Conservation (phyloP, 2,329 filamentous ascomycete genomes). For the Ceratocystis cubensis region DNA sequence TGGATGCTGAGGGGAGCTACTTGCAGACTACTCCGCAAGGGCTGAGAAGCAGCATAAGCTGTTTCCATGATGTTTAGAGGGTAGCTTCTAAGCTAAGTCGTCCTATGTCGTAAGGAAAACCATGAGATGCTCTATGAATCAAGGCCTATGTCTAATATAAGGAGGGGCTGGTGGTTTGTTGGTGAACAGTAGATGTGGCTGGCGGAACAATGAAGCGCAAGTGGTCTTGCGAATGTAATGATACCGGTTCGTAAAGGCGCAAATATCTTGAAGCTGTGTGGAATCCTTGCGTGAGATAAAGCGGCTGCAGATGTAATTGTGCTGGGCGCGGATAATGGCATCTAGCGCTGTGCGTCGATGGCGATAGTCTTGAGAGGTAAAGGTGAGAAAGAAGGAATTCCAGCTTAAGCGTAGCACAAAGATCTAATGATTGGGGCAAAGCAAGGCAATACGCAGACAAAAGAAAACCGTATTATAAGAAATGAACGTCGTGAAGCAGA, state of each 20-base stretch:
- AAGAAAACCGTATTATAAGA: slow-evolving; percentile 6
- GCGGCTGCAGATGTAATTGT: not conserved
- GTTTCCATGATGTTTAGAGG: slow-evolving; percentile 2
- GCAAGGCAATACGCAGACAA: slow-evolving; percentile 3
- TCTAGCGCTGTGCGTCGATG: not conserved
- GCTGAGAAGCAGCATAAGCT: slow-evolving; percentile 27
- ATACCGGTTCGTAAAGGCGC: not conserved
- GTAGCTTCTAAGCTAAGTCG: slow-evolving; percentile 16
- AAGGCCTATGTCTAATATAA: not conserved
- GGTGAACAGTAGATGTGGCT: not conserved
- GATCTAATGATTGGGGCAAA: not conserved
- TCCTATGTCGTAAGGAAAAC: slow-evolving; percentile 8
- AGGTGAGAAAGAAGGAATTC: not conserved
- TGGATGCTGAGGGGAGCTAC: slow-evolving; percentile 47
- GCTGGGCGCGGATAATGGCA: not conserved
- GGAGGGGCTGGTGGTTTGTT: not conserved
- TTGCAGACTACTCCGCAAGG: slow-evolving; percentile 45
- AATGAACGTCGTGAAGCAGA: slow-evolving; percentile 6
- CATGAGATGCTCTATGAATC: slow-evolving; percentile 8
- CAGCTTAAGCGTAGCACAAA: not conserved
- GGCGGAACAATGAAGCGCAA: not conserved
- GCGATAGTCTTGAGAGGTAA: not conserved
- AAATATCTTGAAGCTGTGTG: not conserved
- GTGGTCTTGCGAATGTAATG: not conserved
- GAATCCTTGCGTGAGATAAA: no score